Evolutionary conservation across 305 asterid genomes (phyloP).

Genomic region (Coffea humblotiana): DNA sequence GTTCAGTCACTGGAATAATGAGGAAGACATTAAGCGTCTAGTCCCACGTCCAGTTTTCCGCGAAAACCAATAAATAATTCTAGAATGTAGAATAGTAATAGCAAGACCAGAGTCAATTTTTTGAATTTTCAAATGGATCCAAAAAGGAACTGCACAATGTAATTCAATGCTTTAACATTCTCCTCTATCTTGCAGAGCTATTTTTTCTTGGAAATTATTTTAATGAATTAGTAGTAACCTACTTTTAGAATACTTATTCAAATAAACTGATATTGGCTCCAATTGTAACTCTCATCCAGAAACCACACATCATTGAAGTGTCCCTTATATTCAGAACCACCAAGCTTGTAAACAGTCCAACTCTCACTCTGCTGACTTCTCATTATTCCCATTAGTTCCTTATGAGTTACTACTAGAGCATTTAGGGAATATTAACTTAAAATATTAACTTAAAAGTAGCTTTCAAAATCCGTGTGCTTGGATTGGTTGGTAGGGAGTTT

Average conservation of each 20-base stretch:
- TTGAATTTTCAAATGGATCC: background rate
- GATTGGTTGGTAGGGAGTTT: too few relatives aligned
- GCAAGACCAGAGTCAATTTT: too few relatives aligned
- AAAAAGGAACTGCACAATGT: background rate
- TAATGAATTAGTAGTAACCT: background rate
- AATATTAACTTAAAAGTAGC: too few relatives aligned
- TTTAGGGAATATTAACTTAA: background rate
- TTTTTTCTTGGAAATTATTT: background rate
- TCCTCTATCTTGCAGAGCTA: background rate
- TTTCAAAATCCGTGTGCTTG: too few relatives aligned
- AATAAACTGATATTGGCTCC: background rate
- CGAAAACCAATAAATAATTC: too few relatives aligned
- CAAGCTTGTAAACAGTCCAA: background rate
- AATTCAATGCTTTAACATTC: background rate
- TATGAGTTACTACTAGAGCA: background rate
- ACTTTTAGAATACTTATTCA: too few relatives aligned
- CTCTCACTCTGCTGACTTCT: background rate
- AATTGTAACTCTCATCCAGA: background rate
- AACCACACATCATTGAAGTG: background rate
- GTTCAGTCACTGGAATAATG: too few relatives aligned
- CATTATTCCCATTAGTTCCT: background rate
- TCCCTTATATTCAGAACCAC: background rate
- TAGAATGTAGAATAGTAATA: too few relatives aligned
- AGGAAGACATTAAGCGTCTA: too few relatives aligned
- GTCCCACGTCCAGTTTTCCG: too few relatives aligned